A percentile compares a stretch with the other conserved stretches of the same genome.
These are phyloP conservation scores for Areca catechu DNA, from an alignment of 176 grass and related monocot species.

Conservation along the genomic window DNA sequence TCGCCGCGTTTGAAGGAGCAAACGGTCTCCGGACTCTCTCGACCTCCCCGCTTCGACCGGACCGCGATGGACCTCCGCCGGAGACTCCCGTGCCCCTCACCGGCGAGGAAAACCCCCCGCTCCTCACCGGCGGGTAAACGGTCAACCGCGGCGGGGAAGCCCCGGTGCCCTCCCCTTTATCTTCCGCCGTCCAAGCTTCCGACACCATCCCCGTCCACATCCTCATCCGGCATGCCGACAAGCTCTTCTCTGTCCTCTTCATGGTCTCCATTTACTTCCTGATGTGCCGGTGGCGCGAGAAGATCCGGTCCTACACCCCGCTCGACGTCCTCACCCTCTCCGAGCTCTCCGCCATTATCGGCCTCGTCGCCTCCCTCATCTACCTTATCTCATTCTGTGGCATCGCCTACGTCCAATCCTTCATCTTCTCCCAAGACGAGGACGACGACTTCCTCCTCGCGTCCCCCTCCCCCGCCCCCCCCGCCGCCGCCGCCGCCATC, in stretches of 20 bases:
- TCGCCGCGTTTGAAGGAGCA: no score
- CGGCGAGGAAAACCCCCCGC: no score
- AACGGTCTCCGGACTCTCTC: no score
- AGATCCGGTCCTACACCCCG: slow-evolving; percentile 77
- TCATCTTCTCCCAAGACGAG: slow-evolving; percentile 76
- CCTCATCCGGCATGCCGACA: slow-evolving; percentile 81
- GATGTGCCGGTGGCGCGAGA: slow-evolving; percentile 86
- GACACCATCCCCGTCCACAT: slow-evolving; percentile 59
- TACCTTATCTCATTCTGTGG: slow-evolving; percentile 99
- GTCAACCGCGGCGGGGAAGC: neutral
- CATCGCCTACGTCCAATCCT: slow-evolving; percentile 88
- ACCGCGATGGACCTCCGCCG: slow-evolving; percentile 1
- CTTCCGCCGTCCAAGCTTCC: neutral
- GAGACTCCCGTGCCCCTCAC: neutral
- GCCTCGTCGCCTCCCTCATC: slow-evolving; percentile 83
- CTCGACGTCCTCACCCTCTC: slow-evolving; percentile 60
- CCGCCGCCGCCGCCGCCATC: neutral
- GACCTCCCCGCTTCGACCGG: neutral
- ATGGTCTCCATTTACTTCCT: slow-evolving; percentile 59
- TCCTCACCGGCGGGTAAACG: no score
- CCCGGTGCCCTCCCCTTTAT: neutral
- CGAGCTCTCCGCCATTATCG: slow-evolving; percentile 79
- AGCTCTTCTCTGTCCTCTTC: slow-evolving; percentile 78
- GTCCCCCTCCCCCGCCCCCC: neutral
- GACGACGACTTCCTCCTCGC: slow-evolving; percentile 69